phyloP scores from a whole-genome alignment of 1,284 basidiomycete genomes.

The Ganoderma resinaceum region DNA sequence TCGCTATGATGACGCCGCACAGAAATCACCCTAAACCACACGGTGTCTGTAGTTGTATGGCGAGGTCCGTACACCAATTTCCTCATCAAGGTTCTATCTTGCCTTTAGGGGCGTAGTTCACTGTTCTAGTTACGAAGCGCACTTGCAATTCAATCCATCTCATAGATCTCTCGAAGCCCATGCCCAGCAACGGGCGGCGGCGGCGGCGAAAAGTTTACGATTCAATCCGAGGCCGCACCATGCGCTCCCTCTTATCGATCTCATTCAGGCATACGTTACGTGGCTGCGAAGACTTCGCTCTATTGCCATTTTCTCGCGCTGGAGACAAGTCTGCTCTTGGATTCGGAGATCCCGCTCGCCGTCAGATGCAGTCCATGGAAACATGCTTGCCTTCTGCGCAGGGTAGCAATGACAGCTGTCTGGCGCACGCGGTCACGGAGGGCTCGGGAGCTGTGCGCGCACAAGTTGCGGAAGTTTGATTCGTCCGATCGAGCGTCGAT shows the following conservation, averaged over 20 bases:
- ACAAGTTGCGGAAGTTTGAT: background rate
- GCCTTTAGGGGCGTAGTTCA: slow-evolving; percentile 19
- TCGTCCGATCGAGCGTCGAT: background rate
- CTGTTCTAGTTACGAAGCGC: slow-evolving; percentile 9
- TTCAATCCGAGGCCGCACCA: background rate
- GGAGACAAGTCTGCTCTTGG: background rate
- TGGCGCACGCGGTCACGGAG: background rate
- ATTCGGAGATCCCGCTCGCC: background rate
- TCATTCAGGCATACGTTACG: background rate
- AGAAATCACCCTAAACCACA: background rate
- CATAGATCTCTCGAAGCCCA: background rate
- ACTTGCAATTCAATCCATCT: slow-evolving; percentile 18
- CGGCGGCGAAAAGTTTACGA: background rate
- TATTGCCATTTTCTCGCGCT: background rate
- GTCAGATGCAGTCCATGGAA: background rate
- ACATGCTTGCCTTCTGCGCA: background rate
- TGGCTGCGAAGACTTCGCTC: background rate
- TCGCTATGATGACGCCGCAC: background rate
- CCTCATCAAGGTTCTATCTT: slow-evolving; percentile 26
- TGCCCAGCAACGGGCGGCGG: background rate
- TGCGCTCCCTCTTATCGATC: background rate
- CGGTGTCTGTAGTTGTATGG: background rate
- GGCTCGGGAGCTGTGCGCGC: background rate
- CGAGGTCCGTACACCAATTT: slow-evolving; percentile 6
- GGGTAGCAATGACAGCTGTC: background rate